Percentiles rank a stretch among this genome's conserved stretches.
These are phyloP conservation scores for Paspalum vaginatum DNA, from an alignment of 176 grass and related monocot genomes.

Conservation along the genomic window DNA sequence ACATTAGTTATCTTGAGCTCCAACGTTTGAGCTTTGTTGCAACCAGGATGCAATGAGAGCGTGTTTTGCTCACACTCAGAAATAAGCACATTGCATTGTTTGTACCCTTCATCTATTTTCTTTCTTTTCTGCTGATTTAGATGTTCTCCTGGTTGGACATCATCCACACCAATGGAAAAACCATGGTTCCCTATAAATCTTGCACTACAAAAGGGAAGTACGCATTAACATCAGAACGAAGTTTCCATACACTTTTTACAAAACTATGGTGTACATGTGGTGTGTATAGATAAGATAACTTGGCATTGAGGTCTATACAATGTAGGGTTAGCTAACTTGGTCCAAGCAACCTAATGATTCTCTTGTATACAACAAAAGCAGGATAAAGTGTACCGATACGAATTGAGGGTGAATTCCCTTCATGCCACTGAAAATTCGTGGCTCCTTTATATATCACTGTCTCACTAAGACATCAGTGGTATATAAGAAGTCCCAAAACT, in stretches of 20 bases:
- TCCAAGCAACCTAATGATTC: neutral
- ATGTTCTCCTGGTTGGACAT: constrained; percentile 80
- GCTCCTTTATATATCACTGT: neutral
- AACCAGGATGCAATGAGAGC: constrained; percentile 68
- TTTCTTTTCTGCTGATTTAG: constrained; percentile 69
- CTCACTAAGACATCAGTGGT: neutral
- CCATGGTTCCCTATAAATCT: constrained; percentile 99
- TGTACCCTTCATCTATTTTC: constrained; percentile 75
- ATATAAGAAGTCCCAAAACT: neutral
- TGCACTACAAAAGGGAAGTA: constrained; percentile 63
- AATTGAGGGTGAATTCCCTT: neutral
- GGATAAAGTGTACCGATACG: neutral
- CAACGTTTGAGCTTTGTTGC: constrained; percentile 74
- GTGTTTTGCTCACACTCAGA: constrained; percentile 67
- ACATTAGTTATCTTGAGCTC: constrained; percentile 66
- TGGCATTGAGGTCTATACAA: neutral
- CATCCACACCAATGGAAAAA: constrained; percentile 95
- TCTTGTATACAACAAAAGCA: neutral
- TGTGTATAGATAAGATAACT: constrained; percentile 9
- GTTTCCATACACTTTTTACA: neutral
- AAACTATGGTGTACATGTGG: neutral
- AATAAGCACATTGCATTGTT: constrained; percentile 77
- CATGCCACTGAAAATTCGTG: neutral
- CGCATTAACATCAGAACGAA: constrained; percentile 39
- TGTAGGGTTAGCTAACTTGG: neutral